A percentile compares a stretch with the other conserved stretches of the same genome.
These are phyloP conservation scores for Pseudocohnilembus persalinus DNA, from an alignment of 169 alveolate genomes.

Conservation along the genomic window DNA sequence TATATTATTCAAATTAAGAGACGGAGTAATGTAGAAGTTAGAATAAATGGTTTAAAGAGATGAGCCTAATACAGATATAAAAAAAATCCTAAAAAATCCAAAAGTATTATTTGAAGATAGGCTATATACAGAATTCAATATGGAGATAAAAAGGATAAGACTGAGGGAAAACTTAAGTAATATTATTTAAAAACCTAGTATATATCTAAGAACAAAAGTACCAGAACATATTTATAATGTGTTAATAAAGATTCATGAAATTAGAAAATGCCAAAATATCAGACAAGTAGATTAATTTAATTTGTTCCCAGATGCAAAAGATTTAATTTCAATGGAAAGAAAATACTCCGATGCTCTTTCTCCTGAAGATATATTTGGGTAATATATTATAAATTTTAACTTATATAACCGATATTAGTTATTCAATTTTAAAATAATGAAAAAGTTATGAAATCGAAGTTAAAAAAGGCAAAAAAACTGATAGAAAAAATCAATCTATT, in stretches of 20 bases:
- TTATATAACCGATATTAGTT: too few species aligned
- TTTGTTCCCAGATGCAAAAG: slow-evolving; percentile 69
- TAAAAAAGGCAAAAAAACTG: slow-evolving; percentile 15
- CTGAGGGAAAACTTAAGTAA: slow-evolving; percentile 66
- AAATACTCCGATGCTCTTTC: slow-evolving; percentile 77
- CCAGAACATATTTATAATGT: slow-evolving; percentile 75
- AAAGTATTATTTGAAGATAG: slow-evolving; percentile 69
- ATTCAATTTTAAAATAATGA: background rate
- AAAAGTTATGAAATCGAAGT: slow-evolving; percentile 11
- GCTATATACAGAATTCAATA: slow-evolving; percentile 68
- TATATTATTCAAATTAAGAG: background rate
- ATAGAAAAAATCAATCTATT: background rate
- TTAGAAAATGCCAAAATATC: slow-evolving; percentile 54
- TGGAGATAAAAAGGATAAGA: slow-evolving; percentile 70
- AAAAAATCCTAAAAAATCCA: slow-evolving; percentile 51
- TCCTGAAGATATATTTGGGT: slow-evolving; percentile 74
- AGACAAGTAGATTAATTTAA: slow-evolving; percentile 49
- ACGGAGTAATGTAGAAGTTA: slow-evolving; percentile 49
- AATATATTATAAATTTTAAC: background rate
- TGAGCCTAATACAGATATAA: slow-evolving; percentile 7
- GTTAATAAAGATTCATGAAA: slow-evolving; percentile 66
- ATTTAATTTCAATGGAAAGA: slow-evolving; percentile 67
- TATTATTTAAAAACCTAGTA: slow-evolving; percentile 68
- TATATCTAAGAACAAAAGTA: slow-evolving; percentile 74
- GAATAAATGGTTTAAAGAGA: slow-evolving; percentile 29